Evolutionary conservation across 176 grass and related monocot genomes (phyloP), one percentile per base, ranked within the genome.

Genomic region (Bromus sterilis): DNA sequence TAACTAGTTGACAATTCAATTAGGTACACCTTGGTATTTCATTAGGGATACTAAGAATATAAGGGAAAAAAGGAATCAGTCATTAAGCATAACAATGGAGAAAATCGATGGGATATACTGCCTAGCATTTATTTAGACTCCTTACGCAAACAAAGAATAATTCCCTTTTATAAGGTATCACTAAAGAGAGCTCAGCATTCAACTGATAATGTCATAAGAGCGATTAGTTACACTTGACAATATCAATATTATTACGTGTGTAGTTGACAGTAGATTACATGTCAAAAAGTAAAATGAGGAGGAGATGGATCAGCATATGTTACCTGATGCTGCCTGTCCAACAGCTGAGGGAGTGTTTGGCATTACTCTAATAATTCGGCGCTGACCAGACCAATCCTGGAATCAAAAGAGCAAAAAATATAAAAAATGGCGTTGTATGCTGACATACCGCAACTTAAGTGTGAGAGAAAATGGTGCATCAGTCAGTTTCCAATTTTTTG

Each of bases 301-400:
- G 2, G 1, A 41, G 80, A 89, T 20, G 9, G 31, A 28, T 80
- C 21, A 15, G 61, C 26, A 82, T 72, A 82, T 87, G 11, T 46
- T 83, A 99, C 97, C 97, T 93, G 97, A 99, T 80, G 97, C 97
- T 66, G 93, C 97, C 67, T 93, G 77, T 48, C 97, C 93, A 57
- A 99, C 93, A 75, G 93, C 97, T 76, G 97, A 88, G 85, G 97
- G 93, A 3, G 97, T 99, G 86, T 99, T 99, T 39, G 97, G 97
- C 97, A 99, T 99, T 26, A 99, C 93, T 84, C 97, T 99, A 78
- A 99, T 99, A 85, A 99, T 86, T 62, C 97, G 74, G 31, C 44
- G 87, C 77, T 93, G 93, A 60, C 97, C 97, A 59, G 97, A 91
- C 93, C 97, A 99, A 51, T 91, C 97, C 97, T 99, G 83, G 2